Base-by-base conservation (phyloP, 1,284 basidiomycete genomes). In the Coniferiporia sulphurascens region DNA sequence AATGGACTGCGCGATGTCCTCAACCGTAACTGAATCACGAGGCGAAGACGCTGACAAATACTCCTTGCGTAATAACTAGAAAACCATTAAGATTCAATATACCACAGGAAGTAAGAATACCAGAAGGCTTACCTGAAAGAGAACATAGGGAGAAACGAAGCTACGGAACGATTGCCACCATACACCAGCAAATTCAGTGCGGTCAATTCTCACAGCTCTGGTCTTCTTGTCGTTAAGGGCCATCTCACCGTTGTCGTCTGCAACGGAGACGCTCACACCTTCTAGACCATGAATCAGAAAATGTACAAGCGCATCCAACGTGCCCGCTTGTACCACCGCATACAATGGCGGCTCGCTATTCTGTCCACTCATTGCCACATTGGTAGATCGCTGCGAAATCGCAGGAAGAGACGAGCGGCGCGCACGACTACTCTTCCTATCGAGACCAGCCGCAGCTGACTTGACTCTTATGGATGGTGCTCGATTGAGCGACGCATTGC, bases 201-300 rank as follows among this genome's bases (percentile, higher is more conserved):
- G 79, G 70, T 92, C 89, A 9, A 92, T 78, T 21, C 82, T 73
- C 36, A 92, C 74, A 50, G 87, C 84, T 44, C 88, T 74, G 0
- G 85, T 86, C 72, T 82, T 86, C 7, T 82, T 81, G 62, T 89
- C 86, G 36, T 81, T 75, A 48, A 92, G 70, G 0, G 87, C 83
- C 73, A 87, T 88, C 68, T 91, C 88, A 0, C 90, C 90, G 65
- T 89, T 91, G 68, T 92, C 90, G 64, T 93, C 90, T 1, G 89
- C 82, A 1, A 90, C 85, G 0, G 86, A 85, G 0, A 90, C 87
- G 0, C 85, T 85, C 1, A 91, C 82, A 38, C 85, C 86, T 52
- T 84, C 83, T n/a, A 93, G 73, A 1, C 90, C 90, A 66, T 87
- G 84, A 0, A 89, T 82, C 13, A 93, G 77, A 10, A 91, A 78